Base-by-base conservation (phyloP, 2,329 filamentous ascomycete genomes). In the Phyllosticta citribraziliensis region DNA sequence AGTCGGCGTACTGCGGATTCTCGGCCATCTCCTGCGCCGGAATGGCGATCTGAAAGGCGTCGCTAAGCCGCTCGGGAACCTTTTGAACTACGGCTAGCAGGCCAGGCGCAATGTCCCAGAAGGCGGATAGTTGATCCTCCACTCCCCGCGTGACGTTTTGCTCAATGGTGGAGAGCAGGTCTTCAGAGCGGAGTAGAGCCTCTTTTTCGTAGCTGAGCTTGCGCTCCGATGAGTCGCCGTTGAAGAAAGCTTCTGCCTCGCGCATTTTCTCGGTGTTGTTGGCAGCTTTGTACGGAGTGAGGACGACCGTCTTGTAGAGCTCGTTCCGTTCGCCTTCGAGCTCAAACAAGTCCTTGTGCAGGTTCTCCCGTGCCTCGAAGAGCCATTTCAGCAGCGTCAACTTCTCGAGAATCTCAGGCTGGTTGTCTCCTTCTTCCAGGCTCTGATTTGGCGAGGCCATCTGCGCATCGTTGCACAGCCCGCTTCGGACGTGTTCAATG, bases 311-410 rank as follows among this genome's bases (percentile, higher is more conserved):
- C 66, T 88, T 86, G 73, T 96, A 97, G 35, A 90, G 87, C 62
- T 91, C 84, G 69, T 96, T 94, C 57, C 92, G 88, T 71, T 92
- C 89, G 20, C 86, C 87, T 35, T 96, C 83, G 11, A 97, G 78
- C 67, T 95, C 89, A 70, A 91, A 96, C 58, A 93, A 83, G 67
- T 91, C 88, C 52, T 89, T 86, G 75, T 97, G 88, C 9, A 97
- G 80, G 55, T 84, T 82, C 74, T 99, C 94, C n/a, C 92, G 86
- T 0, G 89, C 88, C 72, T 99, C 94, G 67, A 97, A 97, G 9
- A 97, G 85, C 92, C 94, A 97, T 70, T 97, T 99, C 14, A 97
- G 80, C 55, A 97, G 83, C 0, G 93, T 97, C 12, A 99, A 80
- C 74, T 96, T 96, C 74, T 99, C 94, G 2, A 97, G 79, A 0